phyloP scores from a whole-genome alignment of 108 stramenopile genomes.

The Cyclotella distinguenda region DNA sequence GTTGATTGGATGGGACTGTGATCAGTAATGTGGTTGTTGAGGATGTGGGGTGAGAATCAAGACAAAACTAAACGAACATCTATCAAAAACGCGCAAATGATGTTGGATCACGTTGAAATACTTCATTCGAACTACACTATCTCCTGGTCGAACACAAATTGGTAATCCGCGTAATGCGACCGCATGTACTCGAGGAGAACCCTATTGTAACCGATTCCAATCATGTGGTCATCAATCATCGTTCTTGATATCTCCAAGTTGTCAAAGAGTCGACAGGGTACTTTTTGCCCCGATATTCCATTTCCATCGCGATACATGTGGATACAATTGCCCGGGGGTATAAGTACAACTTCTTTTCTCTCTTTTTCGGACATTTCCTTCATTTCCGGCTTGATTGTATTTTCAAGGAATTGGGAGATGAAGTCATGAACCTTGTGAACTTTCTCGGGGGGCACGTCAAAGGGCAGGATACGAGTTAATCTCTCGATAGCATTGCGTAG shows the following conservation, averaged over 20 bases:
- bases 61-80: too few species aligned
- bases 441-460: slow-evolving; percentile 7
- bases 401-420: slow-evolving; percentile 1
- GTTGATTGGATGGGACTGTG: too few species aligned
- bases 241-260: slow-evolving; percentile 36
- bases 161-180: slow-evolving; percentile 11
- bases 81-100: too few species aligned
- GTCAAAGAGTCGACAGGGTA: slow-evolving; percentile 34
- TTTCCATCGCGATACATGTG: slow-evolving; percentile 49
- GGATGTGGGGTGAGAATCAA: too few species aligned
- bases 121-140: not conserved
- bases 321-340: slow-evolving; percentile 47
- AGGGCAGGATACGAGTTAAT: not conserved
- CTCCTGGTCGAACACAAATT: slow-evolving; percentile 22
- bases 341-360: slow-evolving; percentile 23
- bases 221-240: slow-evolving; percentile 46
- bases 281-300: slow-evolving; percentile 18
- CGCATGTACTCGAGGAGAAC: slow-evolving; percentile 26
- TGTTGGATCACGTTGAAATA: too few species aligned
- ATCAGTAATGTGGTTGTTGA: too few species aligned
- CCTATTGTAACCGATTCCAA: slow-evolving; percentile 30
- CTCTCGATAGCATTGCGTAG: not conserved
- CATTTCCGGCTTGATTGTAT: slow-evolving; percentile 8
- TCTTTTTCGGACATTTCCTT: slow-evolving; percentile 1
- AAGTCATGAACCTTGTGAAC: not conserved